Evolutionary conservation across 306 rosid species (phyloP), one percentile per base, ranked within the genome.

Genomic region (Prunus mira): DNA sequence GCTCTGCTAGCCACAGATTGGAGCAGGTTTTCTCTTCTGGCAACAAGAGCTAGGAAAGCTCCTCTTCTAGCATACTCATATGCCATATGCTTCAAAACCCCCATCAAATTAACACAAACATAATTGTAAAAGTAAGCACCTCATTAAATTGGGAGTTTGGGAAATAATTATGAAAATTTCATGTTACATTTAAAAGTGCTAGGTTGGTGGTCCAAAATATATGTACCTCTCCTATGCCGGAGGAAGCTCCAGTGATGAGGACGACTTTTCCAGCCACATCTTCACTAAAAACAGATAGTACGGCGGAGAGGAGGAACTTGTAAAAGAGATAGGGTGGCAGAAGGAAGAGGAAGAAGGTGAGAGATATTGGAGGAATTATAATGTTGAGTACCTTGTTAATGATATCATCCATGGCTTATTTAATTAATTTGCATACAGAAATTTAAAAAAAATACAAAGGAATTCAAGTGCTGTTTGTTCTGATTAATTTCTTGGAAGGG

Each of bases 211-310:
- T 34, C 41, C 41, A 34, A 34, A 34, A 34, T 34, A 12, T 17
- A 50, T 51, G 18, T 56, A 86, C 90, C 85, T 87, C 83, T 32
- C 86, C 88, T 27, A 84, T 84, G 49, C 90, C 80, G 3, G 93
- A 91, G 81, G 91, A 89, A 66, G 97, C 95, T 52, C 95, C 86
- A 1, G 90, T 83, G 66, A 91, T 87, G 75, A 86, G 87, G 52
- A 88, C 67, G 64, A 91, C 95, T 70, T 91, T 89, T 45, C 93
- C 87, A 3, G 82, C 27, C 22, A 89, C 71, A 63, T 77, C 61
- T 82, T 91, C 89, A 3, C 6, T 13, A 73, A 86, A 82, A 56
- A 86, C 38, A 65, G 20, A 69, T 47, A 15, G 46, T 7, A 86
- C 0, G 43, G 32, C 75, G 41, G 75, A 81, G 63, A 83, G 69